Conservation (phyloP, 2,329 filamentous ascomycete species). For the Fusarium albidum region DNA sequence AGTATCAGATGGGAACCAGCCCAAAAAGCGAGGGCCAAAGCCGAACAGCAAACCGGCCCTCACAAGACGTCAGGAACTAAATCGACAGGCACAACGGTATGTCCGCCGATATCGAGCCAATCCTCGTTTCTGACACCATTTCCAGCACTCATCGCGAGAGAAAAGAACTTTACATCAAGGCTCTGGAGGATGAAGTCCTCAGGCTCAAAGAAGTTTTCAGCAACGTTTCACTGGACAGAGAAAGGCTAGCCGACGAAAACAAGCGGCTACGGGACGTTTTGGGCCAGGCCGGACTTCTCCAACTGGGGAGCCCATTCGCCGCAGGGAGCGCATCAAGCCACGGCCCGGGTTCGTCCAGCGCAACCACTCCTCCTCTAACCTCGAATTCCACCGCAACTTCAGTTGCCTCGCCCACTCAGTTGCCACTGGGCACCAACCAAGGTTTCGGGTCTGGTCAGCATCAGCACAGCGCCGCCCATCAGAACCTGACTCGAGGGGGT, state of each 20-base stretch:
- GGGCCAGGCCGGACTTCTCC: slow-evolving; percentile 61
- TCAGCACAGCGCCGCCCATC: slow-evolving; percentile 37
- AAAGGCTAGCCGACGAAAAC: slow-evolving; percentile 81
- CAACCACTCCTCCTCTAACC: slow-evolving; percentile 58
- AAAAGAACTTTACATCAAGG: slow-evolving; percentile 95
- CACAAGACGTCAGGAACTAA: slow-evolving; percentile 91
- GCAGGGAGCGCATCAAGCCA: slow-evolving; percentile 65
- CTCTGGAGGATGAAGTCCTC: slow-evolving; percentile 89
- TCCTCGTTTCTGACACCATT: slow-evolving; percentile 16
- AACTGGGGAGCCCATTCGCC: slow-evolving; percentile 39
- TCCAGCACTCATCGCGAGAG: slow-evolving; percentile 91
- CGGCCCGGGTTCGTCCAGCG: slow-evolving; percentile 53
- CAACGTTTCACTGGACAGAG: slow-evolving; percentile 77
- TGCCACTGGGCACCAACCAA: slow-evolving; percentile 27
- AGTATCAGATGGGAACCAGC: slow-evolving; percentile 77
- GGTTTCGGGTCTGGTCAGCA: slow-evolving; percentile 44
- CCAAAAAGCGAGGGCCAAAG: slow-evolving; percentile 92
- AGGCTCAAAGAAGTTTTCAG: slow-evolving; percentile 87
- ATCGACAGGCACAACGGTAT: slow-evolving; percentile 94
- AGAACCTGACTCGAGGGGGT: slow-evolving; percentile 45
- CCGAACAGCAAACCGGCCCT: slow-evolving; percentile 95
- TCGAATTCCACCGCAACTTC: slow-evolving; percentile 54
- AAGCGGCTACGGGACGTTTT: slow-evolving; percentile 70
- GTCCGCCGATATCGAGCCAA: slow-evolving; percentile 17
- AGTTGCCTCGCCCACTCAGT: slow-evolving; percentile 43